phyloP scores from a whole-genome alignment of 305 asterid species.

The Fraxinus sp. region DNA sequence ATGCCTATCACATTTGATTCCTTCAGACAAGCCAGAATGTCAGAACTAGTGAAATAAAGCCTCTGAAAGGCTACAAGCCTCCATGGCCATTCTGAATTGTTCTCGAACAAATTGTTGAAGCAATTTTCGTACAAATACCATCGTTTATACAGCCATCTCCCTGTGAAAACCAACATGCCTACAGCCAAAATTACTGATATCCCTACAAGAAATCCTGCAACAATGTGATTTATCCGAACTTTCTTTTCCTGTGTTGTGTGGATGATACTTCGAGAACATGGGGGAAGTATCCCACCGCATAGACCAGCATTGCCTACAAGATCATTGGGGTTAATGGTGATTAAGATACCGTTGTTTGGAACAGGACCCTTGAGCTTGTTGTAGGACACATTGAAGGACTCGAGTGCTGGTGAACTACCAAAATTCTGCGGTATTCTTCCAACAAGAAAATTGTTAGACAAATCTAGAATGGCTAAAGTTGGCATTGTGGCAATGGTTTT shows the following conservation, averaged over 20 bases:
- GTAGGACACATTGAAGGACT: constrained; percentile 60
- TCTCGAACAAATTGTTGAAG: constrained; percentile 45
- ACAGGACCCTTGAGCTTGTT: constrained; percentile 70
- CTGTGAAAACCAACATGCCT: constrained; percentile 34
- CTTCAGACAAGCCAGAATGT: constrained; percentile 54
- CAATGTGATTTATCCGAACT: constrained; percentile 42
- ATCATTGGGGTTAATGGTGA: constrained; percentile 54
- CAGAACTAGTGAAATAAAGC: constrained; percentile 56
- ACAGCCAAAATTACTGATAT: constrained; percentile 37
- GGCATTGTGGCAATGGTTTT: constrained; percentile 54
- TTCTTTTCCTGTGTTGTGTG: constrained; percentile 30
- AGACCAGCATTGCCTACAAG: constrained; percentile 69
- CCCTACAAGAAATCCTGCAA: constrained; percentile 47
- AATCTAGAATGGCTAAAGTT: constrained; percentile 60
- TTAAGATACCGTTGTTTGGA: constrained; percentile 57
- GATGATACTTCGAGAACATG: constrained; percentile 39
- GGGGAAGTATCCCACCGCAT: constrained; percentile 65
- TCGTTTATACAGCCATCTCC: constrained; percentile 42
- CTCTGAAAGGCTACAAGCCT: constrained; percentile 73
- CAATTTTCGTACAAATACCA: constrained; percentile 59
- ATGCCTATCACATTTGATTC: constrained; percentile 70
- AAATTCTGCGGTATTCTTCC: constrained; percentile 65
- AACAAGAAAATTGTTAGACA: constrained; percentile 62
- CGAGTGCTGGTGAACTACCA: constrained; percentile 75
- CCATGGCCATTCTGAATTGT: constrained; percentile 72